Percentiles rank a stretch among this genome's conserved stretches.
phyloP scores from a whole-genome alignment of 768 basidiomycete species.

The Scleroderma citrinum region DNA sequence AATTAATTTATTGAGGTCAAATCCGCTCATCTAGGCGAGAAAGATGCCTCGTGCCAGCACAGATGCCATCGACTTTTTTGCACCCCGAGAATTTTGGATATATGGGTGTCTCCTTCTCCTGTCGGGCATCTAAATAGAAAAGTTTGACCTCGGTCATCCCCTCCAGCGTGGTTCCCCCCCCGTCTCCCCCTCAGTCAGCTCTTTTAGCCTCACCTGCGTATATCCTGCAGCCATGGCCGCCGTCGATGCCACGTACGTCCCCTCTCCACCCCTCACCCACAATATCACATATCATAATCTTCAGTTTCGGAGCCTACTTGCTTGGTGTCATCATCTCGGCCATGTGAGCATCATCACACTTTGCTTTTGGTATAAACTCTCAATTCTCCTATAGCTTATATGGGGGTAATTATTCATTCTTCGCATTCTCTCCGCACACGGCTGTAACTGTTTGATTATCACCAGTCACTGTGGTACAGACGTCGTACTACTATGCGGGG shows the following conservation, averaged over 20 bases:
- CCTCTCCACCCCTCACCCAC: not conserved
- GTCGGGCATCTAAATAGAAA: too few relatives aligned
- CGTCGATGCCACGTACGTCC: constrained; percentile 33
- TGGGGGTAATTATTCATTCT: constrained; percentile 36
- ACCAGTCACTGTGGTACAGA: constrained; percentile 50
- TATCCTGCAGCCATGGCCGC: constrained; percentile 4
- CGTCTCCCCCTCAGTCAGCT: not conserved
- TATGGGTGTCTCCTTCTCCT: too few relatives aligned
- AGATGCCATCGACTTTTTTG: too few relatives aligned
- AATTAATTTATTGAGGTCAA: too few relatives aligned
- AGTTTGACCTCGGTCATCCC: too few relatives aligned
- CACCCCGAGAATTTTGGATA: too few relatives aligned
- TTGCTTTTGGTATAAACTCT: not conserved
- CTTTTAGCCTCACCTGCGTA: not conserved
- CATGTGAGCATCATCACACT: constrained; percentile 31
- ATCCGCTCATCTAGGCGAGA: too few relatives aligned
- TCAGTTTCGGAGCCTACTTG: constrained; percentile 45
- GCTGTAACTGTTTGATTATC: not conserved
- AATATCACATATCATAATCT: not conserved
- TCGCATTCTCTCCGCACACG: not conserved
- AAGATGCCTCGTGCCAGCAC: too few relatives aligned
- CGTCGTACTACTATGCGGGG: constrained; percentile 46
- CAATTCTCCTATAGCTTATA: constrained; percentile 33
- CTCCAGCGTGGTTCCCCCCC: not conserved
- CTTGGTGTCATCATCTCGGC: constrained; percentile 46